Evolutionary conservation across 2,329 filamentous ascomycete species (phyloP).

Genomic region (Hypomyces rosellus): DNA sequence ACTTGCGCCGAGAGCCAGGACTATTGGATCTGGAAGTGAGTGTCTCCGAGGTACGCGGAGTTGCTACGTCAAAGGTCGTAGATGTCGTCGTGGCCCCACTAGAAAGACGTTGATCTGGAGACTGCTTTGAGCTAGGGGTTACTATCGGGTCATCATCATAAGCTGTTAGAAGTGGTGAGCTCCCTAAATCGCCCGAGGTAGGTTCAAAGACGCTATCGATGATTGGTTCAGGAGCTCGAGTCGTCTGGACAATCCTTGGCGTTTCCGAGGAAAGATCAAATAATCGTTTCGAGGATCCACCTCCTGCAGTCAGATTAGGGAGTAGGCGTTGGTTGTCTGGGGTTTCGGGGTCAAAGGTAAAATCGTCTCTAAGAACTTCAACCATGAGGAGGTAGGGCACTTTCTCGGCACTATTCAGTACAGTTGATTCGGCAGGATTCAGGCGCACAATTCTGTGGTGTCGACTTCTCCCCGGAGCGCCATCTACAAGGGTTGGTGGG

Average conservation of each 20-base stretch:
- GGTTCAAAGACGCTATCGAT: constrained; percentile 79
- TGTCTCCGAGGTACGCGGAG: constrained; percentile 63
- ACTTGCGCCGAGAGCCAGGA: constrained; percentile 53
- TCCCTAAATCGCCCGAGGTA: constrained; percentile 70
- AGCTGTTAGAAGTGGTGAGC: constrained; percentile 60
- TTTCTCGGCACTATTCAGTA: constrained; percentile 80
- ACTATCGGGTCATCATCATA: constrained; percentile 41
- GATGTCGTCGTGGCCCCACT: constrained; percentile 57
- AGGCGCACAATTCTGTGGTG: constrained; percentile 79
- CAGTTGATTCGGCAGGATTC: constrained; percentile 77
- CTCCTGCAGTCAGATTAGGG: constrained; percentile 49
- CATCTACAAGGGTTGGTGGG: constrained; percentile 65
- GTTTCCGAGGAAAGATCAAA: constrained; percentile 64
- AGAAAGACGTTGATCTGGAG: constrained; percentile 46
- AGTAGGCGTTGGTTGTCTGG: constrained; percentile 65
- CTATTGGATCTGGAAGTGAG: constrained; percentile 63
- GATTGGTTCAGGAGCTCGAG: constrained; percentile 37
- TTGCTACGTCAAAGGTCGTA: constrained; percentile 53
- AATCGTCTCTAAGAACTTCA: constrained; percentile 74
- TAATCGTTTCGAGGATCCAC: constrained; percentile 51
- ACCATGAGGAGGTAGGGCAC: constrained; percentile 83
- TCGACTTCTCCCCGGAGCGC: constrained; percentile 65
- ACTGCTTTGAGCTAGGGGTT: constrained; percentile 22
- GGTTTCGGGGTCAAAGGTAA: constrained; percentile 72
- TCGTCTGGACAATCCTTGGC: constrained; percentile 42